Evolutionary conservation across 2,329 filamentous ascomycete genomes (phyloP).

Genomic region (Tolypocladium sp.): DNA sequence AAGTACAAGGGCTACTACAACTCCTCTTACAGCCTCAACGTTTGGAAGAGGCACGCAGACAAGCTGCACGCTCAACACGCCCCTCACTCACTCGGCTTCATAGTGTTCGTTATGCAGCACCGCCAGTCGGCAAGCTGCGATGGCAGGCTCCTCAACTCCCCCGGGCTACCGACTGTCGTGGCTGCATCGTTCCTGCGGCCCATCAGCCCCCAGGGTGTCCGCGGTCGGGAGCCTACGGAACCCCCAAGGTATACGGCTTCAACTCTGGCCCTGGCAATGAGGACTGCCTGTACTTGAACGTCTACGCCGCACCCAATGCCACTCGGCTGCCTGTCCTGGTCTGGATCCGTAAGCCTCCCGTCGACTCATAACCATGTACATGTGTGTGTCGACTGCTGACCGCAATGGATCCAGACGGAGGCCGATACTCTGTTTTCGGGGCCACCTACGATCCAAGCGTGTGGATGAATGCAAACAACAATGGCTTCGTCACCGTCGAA

Average conservation of each 20-base stretch:
- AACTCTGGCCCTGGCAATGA: conserved; percentile 22
- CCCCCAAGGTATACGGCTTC: conserved; percentile 12
- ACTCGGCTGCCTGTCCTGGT: conserved; percentile 32
- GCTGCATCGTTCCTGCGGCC: conserved; percentile 10
- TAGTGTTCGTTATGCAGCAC: conserved; percentile 34
- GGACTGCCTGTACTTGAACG: conserved; percentile 37
- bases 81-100: conserved; percentile 1
- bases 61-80: not conserved
- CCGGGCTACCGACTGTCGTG: not conserved
- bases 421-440: conserved; percentile 19
- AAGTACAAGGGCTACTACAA: conserved; percentile 34
- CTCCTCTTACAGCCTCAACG: conserved; percentile 26
- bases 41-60: conserved; percentile 32
- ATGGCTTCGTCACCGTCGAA: conserved; percentile 27
- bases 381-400: not conserved
- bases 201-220: conserved; percentile 19
- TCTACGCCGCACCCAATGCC: conserved; percentile 30
- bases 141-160: conserved; percentile 27
- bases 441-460: conserved; percentile 12
- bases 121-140: conserved; percentile 31
- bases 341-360: conserved; percentile 25
- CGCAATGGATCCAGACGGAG: conserved; percentile 20
- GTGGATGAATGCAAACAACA: conserved; percentile 16
- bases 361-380: not conserved
- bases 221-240: conserved; percentile 18